These are phyloP conservation scores for Hypomontagnella submonticulosa DNA, from an alignment of 495 filamentous ascomycete genomes.

Conservation along the genomic window DNA sequence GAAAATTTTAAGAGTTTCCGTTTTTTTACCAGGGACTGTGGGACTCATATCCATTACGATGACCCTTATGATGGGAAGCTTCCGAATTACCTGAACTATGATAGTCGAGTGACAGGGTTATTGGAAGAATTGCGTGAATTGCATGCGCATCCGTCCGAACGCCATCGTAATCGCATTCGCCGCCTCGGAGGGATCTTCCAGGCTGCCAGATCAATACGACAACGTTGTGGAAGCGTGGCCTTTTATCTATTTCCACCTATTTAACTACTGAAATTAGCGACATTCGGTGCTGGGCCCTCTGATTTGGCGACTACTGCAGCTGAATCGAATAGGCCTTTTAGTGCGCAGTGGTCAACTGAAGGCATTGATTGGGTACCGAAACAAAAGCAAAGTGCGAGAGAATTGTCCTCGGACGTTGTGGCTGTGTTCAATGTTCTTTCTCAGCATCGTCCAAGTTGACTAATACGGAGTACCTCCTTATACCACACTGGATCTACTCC, in stretches of 20 bases:
- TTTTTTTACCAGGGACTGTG: slow-evolving; percentile 22
- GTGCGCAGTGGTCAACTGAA: slow-evolving; percentile 30
- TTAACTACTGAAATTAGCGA: slow-evolving; percentile 13
- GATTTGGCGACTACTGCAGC: slow-evolving; percentile 24
- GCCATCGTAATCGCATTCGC: slow-evolving; percentile 44
- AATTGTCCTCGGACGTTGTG: slow-evolving; percentile 46
- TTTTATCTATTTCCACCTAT: slow-evolving; percentile 21
- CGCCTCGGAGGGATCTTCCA: slow-evolving; percentile 27
- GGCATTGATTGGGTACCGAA: slow-evolving; percentile 37
- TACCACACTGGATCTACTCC: slow-evolving; percentile 28
- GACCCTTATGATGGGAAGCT: slow-evolving; percentile 34
- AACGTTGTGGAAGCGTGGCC: slow-evolving; percentile 35
- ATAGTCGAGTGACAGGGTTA: slow-evolving; percentile 37
- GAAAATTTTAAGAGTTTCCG: slow-evolving; percentile 30
- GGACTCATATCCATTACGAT: slow-evolving; percentile 36
- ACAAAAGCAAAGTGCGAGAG: slow-evolving; percentile 49
- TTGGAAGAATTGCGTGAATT: slow-evolving; percentile 27
- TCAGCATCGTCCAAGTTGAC: slow-evolving; percentile 24
- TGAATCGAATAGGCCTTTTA: slow-evolving; percentile 26
- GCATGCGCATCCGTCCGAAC: slow-evolving; percentile 8
- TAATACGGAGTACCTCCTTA: slow-evolving; percentile 23
- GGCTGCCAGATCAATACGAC: slow-evolving; percentile 31
- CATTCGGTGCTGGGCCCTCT: slow-evolving; percentile 11
- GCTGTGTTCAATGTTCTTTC: slow-evolving; percentile 26
- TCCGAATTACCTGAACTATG: slow-evolving; percentile 35